These are phyloP conservation scores for Mycena sanguinolenta DNA, from an alignment of 768 basidiomycete species.

Conservation along the genomic window DNA sequence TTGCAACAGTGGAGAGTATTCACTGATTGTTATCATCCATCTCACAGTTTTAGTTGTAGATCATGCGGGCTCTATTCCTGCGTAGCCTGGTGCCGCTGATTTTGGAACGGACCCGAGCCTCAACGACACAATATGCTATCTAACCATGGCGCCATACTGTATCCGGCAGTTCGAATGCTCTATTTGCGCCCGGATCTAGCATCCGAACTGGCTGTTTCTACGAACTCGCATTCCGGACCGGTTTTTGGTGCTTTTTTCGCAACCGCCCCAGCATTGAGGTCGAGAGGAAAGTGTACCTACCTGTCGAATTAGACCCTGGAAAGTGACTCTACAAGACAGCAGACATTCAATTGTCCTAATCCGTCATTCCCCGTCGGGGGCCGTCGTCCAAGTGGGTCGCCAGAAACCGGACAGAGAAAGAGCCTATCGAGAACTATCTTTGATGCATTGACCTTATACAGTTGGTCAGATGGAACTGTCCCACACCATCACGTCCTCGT, in stretches of 20 bases:
- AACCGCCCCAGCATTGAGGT: too few species aligned
- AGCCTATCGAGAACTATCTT: not conserved
- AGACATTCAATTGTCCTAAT: not conserved
- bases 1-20: too few species aligned
- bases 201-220: not conserved
- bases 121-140: not conserved
- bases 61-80: not conserved
- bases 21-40: not conserved
- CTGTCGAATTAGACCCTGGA: not conserved
- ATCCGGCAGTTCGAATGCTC: not conserved
- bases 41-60: not conserved
- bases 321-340: not conserved
- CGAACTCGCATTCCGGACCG: constrained; percentile 17
- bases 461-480: constrained; percentile 9
- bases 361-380: constrained; percentile 17
- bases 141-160: not conserved
- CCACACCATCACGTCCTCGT: constrained; percentile 35
- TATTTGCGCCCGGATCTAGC: constrained; percentile 1
- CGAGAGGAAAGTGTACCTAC: not conserved
- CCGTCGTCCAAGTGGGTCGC: not conserved
- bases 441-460: not conserved
- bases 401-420: not conserved
- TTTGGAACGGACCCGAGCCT: not conserved
- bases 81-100: not conserved
- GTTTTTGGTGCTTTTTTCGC: not conserved